Base-by-base conservation (phyloP, 306 rosid genomes). In the Sicyos baderoa region DNA sequence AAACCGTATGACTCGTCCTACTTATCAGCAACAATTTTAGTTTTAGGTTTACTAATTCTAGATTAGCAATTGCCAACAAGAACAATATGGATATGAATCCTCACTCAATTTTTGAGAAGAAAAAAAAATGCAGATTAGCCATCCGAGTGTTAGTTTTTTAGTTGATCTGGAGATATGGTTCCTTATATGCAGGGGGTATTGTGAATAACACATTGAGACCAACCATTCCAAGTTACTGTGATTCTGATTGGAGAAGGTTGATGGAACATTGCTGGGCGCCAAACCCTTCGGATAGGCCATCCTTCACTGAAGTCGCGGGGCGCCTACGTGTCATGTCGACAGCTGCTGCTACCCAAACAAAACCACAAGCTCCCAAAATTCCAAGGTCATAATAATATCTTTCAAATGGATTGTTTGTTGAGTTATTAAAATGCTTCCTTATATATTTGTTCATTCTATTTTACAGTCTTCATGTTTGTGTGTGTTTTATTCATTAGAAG, bases 191-290 rank as follows among this genome's bases (percentile, higher is more conserved):
- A 92, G 98, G 98, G 27, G 98, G 98, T 15, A 92, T 92, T 72
- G 98, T 92, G 79, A 92, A 85, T 64, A 92, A 89, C 84, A 86
- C 93, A 49, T 71, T 92, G 80, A 89, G 98, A 81, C 98, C 98
- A 51, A 79, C 84, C 21, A 86, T 92, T 58, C 98, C 98, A 4
- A 81, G 88, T 72, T 77, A 75, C 51, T 92, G 98, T 48, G 98
- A 92, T 83, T 18, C 77, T 2, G 96, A 92, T 40, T 92, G 98
- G 98, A 81, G 84, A 74, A 77, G 72, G 50, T 82, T 92, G 71
- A 89, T 92, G 98, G 98, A 92, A 81, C 89, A 87, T 84, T 92
- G 98, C 78, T 92, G 98, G 98, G 96, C 95, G 10, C 98, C 98
- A 55, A 89, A 87, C 78, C 98, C 98, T 11, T 63, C 86, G 4